These are phyloP conservation scores for Cercospora sp. DNA, from an alignment of 2,329 filamentous ascomycete genomes.

Conservation along the genomic window DNA sequence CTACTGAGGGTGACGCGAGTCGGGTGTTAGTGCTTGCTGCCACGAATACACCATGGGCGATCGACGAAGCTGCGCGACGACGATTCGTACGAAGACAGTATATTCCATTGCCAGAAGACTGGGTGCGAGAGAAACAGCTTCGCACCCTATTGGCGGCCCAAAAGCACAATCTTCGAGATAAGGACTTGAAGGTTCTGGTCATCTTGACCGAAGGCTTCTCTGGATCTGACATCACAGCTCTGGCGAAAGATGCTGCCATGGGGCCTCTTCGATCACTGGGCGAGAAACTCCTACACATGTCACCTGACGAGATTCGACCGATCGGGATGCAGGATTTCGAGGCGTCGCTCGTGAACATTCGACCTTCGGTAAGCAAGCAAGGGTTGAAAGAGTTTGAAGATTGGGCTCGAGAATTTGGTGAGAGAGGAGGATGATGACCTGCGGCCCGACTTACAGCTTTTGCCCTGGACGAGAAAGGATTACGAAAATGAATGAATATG, in stretches of 20 bases:
- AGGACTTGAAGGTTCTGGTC: slow-evolving; percentile 74
- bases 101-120: slow-evolving; percentile 85
- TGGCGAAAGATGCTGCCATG: slow-evolving; percentile 98
- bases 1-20: slow-evolving; percentile 72
- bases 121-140: slow-evolving; percentile 77
- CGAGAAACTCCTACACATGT: slow-evolving; percentile 84
- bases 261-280: slow-evolving; percentile 86
- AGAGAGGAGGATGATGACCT: slow-evolving; percentile 69
- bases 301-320: slow-evolving; percentile 88
- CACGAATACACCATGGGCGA: slow-evolving; percentile 95
- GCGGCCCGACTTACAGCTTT: background rate
- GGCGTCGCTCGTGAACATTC: slow-evolving; percentile 77
- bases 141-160: slow-evolving; percentile 79
- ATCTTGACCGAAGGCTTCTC: slow-evolving; percentile 88
- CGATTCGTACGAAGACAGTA: slow-evolving; percentile 93
- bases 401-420: slow-evolving; percentile 91
- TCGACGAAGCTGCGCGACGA: slow-evolving; percentile 89
- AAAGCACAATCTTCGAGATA: slow-evolving; percentile 72
- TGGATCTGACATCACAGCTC: slow-evolving; percentile 91
- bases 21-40: slow-evolving; percentile 90
- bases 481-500: background rate
- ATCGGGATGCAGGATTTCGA: slow-evolving; percentile 82
- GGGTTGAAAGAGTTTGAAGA: slow-evolving; percentile 88
- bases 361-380: slow-evolving; percentile 83
- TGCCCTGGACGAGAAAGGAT: background rate